Base-by-base conservation (phyloP, 331 rosid species). In the Spiraea crenata region DNA sequence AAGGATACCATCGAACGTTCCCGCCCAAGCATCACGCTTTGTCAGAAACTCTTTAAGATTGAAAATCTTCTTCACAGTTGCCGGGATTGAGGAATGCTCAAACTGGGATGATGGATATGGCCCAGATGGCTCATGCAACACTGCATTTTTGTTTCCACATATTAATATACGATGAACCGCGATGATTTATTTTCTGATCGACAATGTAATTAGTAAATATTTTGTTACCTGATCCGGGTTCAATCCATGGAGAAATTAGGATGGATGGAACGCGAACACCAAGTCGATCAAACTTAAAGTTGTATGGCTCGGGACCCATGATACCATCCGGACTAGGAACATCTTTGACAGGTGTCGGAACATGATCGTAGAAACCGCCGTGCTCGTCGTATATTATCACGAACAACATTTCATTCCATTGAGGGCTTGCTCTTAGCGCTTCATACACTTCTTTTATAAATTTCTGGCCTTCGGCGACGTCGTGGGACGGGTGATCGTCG, bases 401-500 rank as follows among this genome's bases (percentile, higher is more conserved):
- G 69, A 89, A 84, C 72, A 89, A 63, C 13, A 83, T 92, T 41
- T 92, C 87, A 44, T 85, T 84, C 98, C 98, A 92, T 12, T 92
- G 98, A 40, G 95, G 96, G 65, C 98, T 81, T 5, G 72, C 72
- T 67, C 98, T 76, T 2, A 92, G 73, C 37, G 90, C 65, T 67
- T 92, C 98, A 7, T 89, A 92, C 51, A 89, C 92, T 64, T 87
- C 56, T 54, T 89, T 92, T 3, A 89, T 62, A 38, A 89, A 75
- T 5, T 77, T 82, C 56, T 92, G 98, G 4, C 98, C 96, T 76
- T 84, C 89, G 0, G 89, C 69, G 11, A 92, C 83, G 62, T 92
- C 96, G 44, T 92, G 98, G 1, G 96, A 86, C 9, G 98, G 96
- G 59, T 89, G 95, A 68, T 92, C 98, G 1, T 92, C 96, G 34